Conservation (phyloP, 78 protist genomes). For the slime mould (Dictyostelium discoideum) region DNA sequence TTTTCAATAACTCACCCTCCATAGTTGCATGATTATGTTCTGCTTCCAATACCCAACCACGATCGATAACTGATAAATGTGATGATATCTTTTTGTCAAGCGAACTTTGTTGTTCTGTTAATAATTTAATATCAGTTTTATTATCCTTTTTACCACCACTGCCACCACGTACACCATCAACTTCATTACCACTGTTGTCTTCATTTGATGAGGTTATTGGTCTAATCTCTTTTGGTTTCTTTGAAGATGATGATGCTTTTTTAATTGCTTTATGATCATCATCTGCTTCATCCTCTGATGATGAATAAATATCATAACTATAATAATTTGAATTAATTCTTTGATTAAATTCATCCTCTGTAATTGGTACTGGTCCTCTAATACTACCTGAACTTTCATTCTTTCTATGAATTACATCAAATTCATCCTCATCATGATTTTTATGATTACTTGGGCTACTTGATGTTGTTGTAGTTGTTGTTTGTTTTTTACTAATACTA, state of each 20-base stretch:
- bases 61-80: constrained; percentile 14
- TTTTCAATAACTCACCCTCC: constrained; percentile 64
- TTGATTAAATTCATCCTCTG: constrained; percentile 2
- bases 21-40: neutral
- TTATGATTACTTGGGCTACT: neutral
- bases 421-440: neutral
- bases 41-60: constrained; percentile 11
- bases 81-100: constrained; percentile 24
- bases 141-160: neutral
- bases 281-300: constrained; percentile 2
- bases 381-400: neutral
- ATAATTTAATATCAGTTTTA: constrained; percentile 14
- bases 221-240: neutral
- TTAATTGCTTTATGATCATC: neutral
- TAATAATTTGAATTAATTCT: constrained; percentile 2
- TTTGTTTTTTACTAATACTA: neutral
- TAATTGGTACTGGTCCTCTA: neutral
- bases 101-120: constrained; percentile 42
- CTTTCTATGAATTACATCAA: constrained; percentile 10
- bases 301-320: neutral
- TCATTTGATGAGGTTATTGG: neutral
- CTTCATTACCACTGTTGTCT: neutral
- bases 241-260: neutral
- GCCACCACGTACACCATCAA: neutral
- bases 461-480: neutral